These are phyloP conservation scores for Euphorbia pulcherrima DNA, from an alignment of 345 rosid genomes.

Conservation along the genomic window DNA sequence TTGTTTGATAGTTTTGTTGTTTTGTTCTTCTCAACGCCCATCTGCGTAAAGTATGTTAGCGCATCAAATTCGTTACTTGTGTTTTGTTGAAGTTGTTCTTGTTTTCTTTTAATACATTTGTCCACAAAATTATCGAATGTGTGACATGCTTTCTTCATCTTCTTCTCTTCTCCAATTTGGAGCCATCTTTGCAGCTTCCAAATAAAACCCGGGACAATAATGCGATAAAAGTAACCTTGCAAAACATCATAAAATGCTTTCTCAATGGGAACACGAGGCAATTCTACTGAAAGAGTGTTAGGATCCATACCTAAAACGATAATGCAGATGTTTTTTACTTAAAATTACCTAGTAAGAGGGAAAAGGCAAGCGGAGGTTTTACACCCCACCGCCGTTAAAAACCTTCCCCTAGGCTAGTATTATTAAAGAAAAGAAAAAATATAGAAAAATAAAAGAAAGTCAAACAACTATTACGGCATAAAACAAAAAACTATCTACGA, in stretches of 20 bases:
- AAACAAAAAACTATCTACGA: too few relatives aligned
- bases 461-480: too few relatives aligned
- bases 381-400: too few relatives aligned
- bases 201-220: conserved; percentile 3
- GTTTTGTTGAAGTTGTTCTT: too few relatives aligned
- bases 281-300: background rate
- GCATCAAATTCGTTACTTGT: conserved; percentile 14
- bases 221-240: background rate
- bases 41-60: conserved; percentile 7
- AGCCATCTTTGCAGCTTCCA: conserved; percentile 24
- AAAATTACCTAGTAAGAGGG: too few relatives aligned
- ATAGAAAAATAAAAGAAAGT: too few relatives aligned
- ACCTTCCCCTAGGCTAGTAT: too few relatives aligned
- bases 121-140: background rate
- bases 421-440: too few relatives aligned
- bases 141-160: background rate
- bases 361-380: too few relatives aligned
- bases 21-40: background rate
- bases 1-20: conserved; percentile 7
- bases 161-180: conserved; percentile 17
- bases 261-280: background rate
- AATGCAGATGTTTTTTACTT: conserved; percentile 5
- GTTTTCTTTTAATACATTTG: conserved; percentile 12
- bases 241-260: conserved; percentile 20
- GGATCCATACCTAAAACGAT: conserved; percentile 26